Percentiles rank a stretch among this genome's conserved stretches.
Conservation (phyloP, 2,329 filamentous ascomycete species). For the Exophiala bonariae region DNA sequence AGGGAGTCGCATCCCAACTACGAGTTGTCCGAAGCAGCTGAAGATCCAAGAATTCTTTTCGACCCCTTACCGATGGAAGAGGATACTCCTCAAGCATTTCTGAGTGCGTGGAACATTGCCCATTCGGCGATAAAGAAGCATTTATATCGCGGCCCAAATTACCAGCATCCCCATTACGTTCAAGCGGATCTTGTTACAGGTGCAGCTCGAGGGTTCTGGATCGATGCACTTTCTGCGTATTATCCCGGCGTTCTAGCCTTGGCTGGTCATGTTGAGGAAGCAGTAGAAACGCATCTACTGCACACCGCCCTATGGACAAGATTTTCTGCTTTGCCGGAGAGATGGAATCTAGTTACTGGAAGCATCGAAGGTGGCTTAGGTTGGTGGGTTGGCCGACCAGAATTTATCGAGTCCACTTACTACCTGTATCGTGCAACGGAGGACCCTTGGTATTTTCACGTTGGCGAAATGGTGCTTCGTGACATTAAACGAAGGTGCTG, state of each 20-base stretch:
- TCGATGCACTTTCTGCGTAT: conserved; percentile 93
- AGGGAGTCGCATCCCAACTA: conserved; percentile 55
- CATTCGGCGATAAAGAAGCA: conserved; percentile 87
- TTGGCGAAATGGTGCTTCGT: conserved; percentile 89
- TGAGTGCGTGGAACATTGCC: conserved; percentile 79
- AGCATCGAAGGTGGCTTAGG: conserved; percentile 82
- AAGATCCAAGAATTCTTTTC: conserved; percentile 64
- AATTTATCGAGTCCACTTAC: conserved; percentile 96
- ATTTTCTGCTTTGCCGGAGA: conserved; percentile 89
- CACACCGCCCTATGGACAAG: conserved; percentile 93
- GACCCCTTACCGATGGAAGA: conserved; percentile 62
- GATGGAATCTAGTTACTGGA: conserved; percentile 85
- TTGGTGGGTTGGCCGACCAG: conserved; percentile 94
- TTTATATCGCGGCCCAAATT: conserved; percentile 73
- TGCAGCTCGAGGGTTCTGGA: conserved; percentile 86
- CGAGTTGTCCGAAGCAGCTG: conserved; percentile 41
- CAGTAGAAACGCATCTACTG: conserved; percentile 82
- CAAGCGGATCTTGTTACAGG: conserved; percentile 88
- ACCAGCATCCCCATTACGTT: conserved; percentile 87
- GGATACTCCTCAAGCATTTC: conserved; percentile 74
- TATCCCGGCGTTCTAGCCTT: conserved; percentile 86
- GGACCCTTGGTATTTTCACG: conserved; percentile 94
- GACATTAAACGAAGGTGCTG: conserved; percentile 88
- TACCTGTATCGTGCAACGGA: conserved; percentile 91
- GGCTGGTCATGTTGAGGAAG: conserved; percentile 87